Conservation (phyloP, 2,329 filamentous ascomycete species). For the Coniochaeta prunicola region DNA sequence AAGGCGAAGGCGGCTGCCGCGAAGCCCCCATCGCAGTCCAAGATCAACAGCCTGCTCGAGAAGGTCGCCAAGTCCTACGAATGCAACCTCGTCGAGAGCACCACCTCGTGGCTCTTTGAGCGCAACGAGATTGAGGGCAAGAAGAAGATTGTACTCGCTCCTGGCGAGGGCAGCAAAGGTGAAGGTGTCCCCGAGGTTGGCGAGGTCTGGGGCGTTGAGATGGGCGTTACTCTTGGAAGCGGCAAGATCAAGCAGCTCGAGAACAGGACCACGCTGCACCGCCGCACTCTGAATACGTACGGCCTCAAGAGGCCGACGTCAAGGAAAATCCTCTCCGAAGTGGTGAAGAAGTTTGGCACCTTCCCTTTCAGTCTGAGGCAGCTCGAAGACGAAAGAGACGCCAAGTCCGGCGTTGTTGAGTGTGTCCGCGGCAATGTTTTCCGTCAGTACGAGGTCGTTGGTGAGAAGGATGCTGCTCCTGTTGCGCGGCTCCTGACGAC, state of each 20-base stretch:
- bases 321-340: slow-evolving; percentile 84
- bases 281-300: slow-evolving; percentile 87
- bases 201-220: slow-evolving; percentile 97
- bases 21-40: slow-evolving; percentile 77
- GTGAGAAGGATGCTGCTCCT: slow-evolving; percentile 80
- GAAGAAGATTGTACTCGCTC: slow-evolving; percentile 95
- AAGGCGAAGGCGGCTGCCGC: slow-evolving; percentile 81
- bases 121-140: slow-evolving; percentile 94
- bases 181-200: slow-evolving; percentile 83
- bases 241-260: slow-evolving; percentile 93
- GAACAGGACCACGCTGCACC: slow-evolving; percentile 85
- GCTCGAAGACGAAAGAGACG: slow-evolving; percentile 91
- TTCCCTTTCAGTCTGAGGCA: slow-evolving; percentile 98
- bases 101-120: slow-evolving; percentile 93
- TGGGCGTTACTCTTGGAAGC: slow-evolving; percentile 81
- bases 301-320: slow-evolving; percentile 90
- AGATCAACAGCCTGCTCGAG: slow-evolving; percentile 82
- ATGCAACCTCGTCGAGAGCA: slow-evolving; percentile 92
- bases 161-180: slow-evolving; percentile 80
- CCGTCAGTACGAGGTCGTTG: slow-evolving; percentile 92
- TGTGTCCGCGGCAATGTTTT: slow-evolving; percentile 90
- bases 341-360: slow-evolving; percentile 92
- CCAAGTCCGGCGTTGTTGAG: slow-evolving; percentile 93
- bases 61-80: slow-evolving; percentile 89
- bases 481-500: slow-evolving; percentile 87